Percentiles rank a stretch among this genome's conserved stretches.
These are phyloP conservation scores for Acacia acuminata DNA, from an alignment of 306 rosid species.

Conservation along the genomic window DNA sequence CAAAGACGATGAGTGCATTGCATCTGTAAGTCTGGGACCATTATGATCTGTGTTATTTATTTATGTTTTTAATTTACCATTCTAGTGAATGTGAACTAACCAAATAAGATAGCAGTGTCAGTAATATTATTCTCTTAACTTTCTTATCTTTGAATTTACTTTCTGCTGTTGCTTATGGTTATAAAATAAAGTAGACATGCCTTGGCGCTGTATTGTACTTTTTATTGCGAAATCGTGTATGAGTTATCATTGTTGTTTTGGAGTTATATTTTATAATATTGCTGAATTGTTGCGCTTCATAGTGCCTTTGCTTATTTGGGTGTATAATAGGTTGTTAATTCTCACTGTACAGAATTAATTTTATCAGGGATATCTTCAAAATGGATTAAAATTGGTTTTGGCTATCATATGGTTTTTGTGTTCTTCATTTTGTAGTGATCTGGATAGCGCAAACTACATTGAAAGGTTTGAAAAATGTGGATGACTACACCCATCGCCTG, in stretches of 20 bases:
- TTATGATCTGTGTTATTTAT: constrained; percentile 11
- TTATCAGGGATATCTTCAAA: not conserved
- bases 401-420: constrained; percentile 14
- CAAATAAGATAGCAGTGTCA: constrained; percentile 11
- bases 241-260: not conserved
- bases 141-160: not conserved
- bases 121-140: not conserved
- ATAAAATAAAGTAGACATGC: not conserved
- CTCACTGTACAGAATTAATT: constrained; percentile 12
- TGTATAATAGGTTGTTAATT: no score
- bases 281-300: no score
- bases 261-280: no score
- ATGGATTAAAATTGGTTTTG: constrained; percentile 20
- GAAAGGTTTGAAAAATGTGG: constrained; percentile 45
- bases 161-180: not conserved
- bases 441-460: constrained; percentile 42
- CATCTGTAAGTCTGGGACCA: constrained; percentile 74
- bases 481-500: constrained; percentile 44
- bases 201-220: not conserved
- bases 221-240: not conserved
- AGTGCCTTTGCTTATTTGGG: no score
- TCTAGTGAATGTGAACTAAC: constrained; percentile 12
- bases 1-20: constrained; percentile 93
- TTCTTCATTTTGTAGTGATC: constrained; percentile 43
- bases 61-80: not conserved